Evolutionary conservation across 2,329 filamentous ascomycete species (phyloP).

Genomic region (Helotiales sp.): DNA sequence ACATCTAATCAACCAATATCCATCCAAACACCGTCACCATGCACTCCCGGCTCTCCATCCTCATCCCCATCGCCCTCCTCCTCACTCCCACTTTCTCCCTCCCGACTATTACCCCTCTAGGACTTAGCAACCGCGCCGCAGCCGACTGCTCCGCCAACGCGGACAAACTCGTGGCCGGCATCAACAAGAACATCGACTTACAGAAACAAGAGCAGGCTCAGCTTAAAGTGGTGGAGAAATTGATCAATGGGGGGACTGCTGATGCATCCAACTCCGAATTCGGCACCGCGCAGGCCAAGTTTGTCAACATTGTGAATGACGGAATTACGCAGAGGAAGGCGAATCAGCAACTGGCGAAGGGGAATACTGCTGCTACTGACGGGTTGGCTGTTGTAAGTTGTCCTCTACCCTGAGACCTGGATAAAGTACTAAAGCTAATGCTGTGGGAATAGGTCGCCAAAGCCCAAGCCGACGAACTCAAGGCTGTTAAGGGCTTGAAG

Average conservation of each 20-base stretch:
- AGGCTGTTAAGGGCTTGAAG: slow-evolving; percentile 23
- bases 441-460: slow-evolving; percentile 21
- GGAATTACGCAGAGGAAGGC: slow-evolving; percentile 20
- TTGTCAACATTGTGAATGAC: slow-evolving; percentile 26
- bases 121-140: slow-evolving; percentile 16
- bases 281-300: slow-evolving; percentile 17
- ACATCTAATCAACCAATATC: background rate
- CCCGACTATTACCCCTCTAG: background rate
- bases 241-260: slow-evolving; percentile 5
- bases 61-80: background rate
- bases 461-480: slow-evolving; percentile 25
- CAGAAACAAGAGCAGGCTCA: slow-evolving; percentile 29
- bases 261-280: slow-evolving; percentile 16
- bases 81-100: background rate
- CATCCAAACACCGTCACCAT: background rate
- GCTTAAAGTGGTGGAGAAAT: slow-evolving; percentile 15
- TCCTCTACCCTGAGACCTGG: background rate
- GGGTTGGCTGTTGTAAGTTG: slow-evolving; percentile 24
- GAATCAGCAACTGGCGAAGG: slow-evolving; percentile 25
- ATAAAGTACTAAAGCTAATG: background rate
- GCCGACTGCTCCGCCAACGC: slow-evolving; percentile 21
- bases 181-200: slow-evolving; percentile 29
- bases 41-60: background rate
- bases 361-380: slow-evolving; percentile 20
- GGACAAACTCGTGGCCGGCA: slow-evolving; percentile 22